Conservation (phyloP, 2,329 filamentous ascomycete genomes). For the Penicillium sp. region DNA sequence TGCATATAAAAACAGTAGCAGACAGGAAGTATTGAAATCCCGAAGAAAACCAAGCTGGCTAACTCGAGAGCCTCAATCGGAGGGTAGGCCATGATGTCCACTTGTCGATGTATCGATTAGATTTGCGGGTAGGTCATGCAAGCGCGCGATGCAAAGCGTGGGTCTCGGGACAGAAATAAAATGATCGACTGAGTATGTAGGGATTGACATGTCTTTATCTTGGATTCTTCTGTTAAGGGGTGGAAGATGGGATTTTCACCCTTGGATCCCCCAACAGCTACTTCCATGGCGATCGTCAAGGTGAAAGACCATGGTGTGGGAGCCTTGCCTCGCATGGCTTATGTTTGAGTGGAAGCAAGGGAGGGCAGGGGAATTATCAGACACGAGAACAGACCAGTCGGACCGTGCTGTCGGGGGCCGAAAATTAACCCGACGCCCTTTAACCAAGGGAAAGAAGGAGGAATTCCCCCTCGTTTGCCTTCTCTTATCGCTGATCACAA, state of each 20-base stretch:
- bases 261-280: background rate
- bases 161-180: background rate
- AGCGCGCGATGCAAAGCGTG: background rate
- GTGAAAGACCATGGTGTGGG: background rate
- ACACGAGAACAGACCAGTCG: background rate
- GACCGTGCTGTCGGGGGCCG: background rate
- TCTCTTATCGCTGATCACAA: background rate
- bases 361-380: background rate
- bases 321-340: background rate
- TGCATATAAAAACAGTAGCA: constrained; percentile 12
- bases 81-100: constrained; percentile 5
- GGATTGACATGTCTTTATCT: background rate
- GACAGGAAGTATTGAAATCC: constrained; percentile 5
- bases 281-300: background rate
- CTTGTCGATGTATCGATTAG: background rate
- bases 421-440: background rate
- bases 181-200: background rate
- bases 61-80: constrained; percentile 9
- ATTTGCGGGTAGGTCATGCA: background rate
- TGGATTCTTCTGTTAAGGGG: background rate
- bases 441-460: background rate
- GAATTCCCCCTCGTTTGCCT: background rate
- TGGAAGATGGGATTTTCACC: background rate
- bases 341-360: background rate
- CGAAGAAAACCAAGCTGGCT: constrained; percentile 11